Evolutionary conservation across 495 filamentous ascomycete genomes (phyloP), one percentile per base, ranked within the genome.

Genomic region (Extremus antarcticus): DNA sequence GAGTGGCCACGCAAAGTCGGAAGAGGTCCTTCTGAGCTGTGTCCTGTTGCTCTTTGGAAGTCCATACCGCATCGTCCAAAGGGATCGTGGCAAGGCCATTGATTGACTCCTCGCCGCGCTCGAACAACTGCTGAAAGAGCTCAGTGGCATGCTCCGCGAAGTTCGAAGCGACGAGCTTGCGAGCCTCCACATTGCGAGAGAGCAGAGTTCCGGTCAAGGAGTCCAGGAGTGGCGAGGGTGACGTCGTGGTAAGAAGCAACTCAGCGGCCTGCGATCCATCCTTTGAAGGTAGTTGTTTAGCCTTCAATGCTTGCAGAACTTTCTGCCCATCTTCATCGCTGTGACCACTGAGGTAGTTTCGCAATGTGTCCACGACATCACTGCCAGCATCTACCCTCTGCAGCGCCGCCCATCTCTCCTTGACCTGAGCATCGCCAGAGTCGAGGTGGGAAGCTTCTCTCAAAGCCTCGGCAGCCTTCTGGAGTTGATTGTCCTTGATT

Each of bases 201-300:
- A 87, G 65, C 15, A 86, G 67, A 11, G 73, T 77, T n/a, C 78
- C 76, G 24, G 84, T 73, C 43, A 86, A 75, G 2, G 78, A 72
- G 66, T 85, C 62, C 19, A 49, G 25, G 22, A 20, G 47, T 3
- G 13, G 9, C 17, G 19, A 22, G 7, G 15, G 79, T 48, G 76
- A 76, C 10, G 61, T 64, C 32, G 74, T 64, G 23, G 72, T 73
- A 19, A 79, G 58, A 20, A 87, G 66, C 15, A 85, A 64, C 43
- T 77, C 72, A 56, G 78, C 68, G 46, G 76, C 80, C 62, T 79
- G 71, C 35, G 73, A 62, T 7, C 76, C 78, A n/a, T 77, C 72
- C 39, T 71, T 68, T 53, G 73, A 70, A 0, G 78, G 73, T 1
- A 83, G 66, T 47, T 75, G 73, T 51, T 74, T 76, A 17, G 74